Conservation (phyloP, 2,329 filamentous ascomycete species). For the Curvularia hawaiiensis region DNA sequence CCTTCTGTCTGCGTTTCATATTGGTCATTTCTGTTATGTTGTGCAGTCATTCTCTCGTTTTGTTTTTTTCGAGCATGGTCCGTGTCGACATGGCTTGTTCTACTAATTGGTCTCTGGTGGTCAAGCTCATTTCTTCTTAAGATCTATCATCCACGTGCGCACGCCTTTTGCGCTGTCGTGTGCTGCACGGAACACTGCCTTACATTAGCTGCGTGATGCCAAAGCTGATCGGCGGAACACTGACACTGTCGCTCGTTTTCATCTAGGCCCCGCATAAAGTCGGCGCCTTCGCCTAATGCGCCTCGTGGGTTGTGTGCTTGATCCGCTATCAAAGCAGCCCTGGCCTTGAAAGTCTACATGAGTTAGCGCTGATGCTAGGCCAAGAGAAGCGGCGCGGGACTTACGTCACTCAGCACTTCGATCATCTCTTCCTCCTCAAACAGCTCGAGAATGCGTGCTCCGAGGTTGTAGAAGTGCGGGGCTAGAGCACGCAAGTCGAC, state of each 20-base stretch:
- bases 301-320: conserved; percentile 85
- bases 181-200: conserved; percentile 53
- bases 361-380: conserved; percentile 3
- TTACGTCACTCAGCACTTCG: conserved; percentile 59
- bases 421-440: conserved; percentile 87
- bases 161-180: conserved; percentile 56
- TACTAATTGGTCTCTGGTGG: background rate
- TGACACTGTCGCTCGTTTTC: conserved; percentile 79
- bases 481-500: conserved; percentile 84
- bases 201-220: conserved; percentile 10
- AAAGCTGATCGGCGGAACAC: conserved; percentile 23
- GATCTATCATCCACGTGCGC: conserved; percentile 51
- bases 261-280: conserved; percentile 87
- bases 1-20: background rate
- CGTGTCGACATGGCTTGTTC: background rate
- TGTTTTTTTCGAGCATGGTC: background rate
- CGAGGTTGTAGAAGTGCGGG: conserved; percentile 86
- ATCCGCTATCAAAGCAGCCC: conserved; percentile 82
- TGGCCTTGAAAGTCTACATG: conserved; percentile 73
- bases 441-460: conserved; percentile 83
- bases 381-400: conserved; percentile 7
- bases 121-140: conserved; percentile 47
- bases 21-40: background rate
- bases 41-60: conserved; percentile 1
- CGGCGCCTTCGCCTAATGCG: conserved; percentile 68